phyloP scores from a whole-genome alignment of 371 early-diverging fungal genomes.

The Mycotypha africana region DNA sequence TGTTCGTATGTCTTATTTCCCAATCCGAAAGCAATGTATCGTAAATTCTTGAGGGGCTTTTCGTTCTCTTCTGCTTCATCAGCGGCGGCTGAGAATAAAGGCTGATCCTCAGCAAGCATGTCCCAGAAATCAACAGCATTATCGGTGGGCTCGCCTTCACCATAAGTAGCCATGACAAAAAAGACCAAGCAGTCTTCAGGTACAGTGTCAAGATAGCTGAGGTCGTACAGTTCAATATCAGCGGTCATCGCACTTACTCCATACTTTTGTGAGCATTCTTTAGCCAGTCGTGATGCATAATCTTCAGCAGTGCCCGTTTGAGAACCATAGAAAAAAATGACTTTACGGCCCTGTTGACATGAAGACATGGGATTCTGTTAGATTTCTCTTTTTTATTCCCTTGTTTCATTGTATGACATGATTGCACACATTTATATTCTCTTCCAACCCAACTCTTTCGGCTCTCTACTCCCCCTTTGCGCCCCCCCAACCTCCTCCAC shows the following conservation, averaged over 20 bases:
- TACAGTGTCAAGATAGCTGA: constrained; percentile 65
- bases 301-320: constrained; percentile 98
- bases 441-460: too few relatives aligned
- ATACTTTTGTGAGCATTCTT: constrained; percentile 73
- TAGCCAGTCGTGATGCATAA: constrained; percentile 81
- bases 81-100: constrained; percentile 53
- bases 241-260: constrained; percentile 74
- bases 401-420: too few relatives aligned
- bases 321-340: constrained; percentile 87
- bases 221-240: constrained; percentile 87
- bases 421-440: too few relatives aligned
- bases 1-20: constrained; percentile 98
- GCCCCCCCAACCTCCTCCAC: too few relatives aligned
- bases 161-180: constrained; percentile 89
- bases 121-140: constrained; percentile 87
- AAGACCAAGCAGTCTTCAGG: constrained; percentile 62
- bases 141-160: constrained; percentile 92
- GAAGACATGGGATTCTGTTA: not conserved
- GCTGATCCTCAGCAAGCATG: constrained; percentile 59
- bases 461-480: too few relatives aligned
- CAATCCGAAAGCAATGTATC: constrained; percentile 87
- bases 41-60: constrained; percentile 52
- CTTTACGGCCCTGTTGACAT: constrained; percentile 48
- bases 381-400: too few relatives aligned
- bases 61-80: constrained; percentile 35